A percentile compares a stretch with the other conserved stretches of the same genome.
These are phyloP conservation scores for Apiospora koreana DNA, from an alignment of 2,329 filamentous ascomycete species.

Conservation along the genomic window DNA sequence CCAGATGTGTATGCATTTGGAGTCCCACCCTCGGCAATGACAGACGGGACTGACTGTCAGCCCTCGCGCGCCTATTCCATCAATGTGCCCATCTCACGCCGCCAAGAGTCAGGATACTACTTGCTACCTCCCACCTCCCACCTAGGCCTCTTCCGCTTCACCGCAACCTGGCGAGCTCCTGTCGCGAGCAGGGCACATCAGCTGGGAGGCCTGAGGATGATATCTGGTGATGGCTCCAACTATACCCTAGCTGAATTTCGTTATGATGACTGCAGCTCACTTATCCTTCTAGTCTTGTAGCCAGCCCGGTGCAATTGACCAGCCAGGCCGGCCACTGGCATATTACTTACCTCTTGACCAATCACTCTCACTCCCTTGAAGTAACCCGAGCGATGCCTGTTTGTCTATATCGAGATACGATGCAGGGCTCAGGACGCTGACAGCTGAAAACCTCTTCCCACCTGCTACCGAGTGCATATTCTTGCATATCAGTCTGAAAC, in stretches of 20 bases:
- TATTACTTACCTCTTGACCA: neutral
- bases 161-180: neutral
- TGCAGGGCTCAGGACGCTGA: neutral
- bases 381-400: neutral
- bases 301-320: neutral
- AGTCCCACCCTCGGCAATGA: neutral
- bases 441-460: neutral
- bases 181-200: neutral
- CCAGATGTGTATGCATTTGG: neutral
- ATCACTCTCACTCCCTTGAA: neutral
- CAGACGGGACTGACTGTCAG: neutral
- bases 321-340: neutral
- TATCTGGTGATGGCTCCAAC: neutral
- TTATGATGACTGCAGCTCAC: constrained; percentile 2
- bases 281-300: neutral
- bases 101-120: neutral
- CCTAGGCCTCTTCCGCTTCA: neutral
- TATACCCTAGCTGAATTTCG: neutral
- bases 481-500: neutral
- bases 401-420: neutral
- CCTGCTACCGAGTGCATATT: neutral
- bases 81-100: neutral
- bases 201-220: neutral
- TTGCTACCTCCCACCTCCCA: neutral
- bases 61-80: constrained; percentile 1